Evolutionary conservation across 345 rosid species (phyloP), one percentile per base, ranked within the genome.

Genomic region (Syzygium aqueum): DNA sequence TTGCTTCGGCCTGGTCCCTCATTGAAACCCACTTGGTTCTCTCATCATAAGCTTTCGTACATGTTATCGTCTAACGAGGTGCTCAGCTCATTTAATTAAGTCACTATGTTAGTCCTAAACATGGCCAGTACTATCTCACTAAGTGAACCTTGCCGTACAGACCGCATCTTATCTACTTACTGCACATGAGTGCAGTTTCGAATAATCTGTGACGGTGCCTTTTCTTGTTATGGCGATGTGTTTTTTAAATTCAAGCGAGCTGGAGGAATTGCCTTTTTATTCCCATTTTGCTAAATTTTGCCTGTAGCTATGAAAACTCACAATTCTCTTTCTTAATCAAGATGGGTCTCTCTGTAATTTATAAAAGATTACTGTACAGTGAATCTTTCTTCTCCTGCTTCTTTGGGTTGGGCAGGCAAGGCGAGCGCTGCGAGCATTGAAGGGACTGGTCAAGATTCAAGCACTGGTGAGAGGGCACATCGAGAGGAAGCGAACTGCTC

Each of bases 381-480:
- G 11, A 51, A 49, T 83, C 30, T 25, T 83, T n/a, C 52, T 50
- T 49, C 33, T 25, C 33, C 54, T 25, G 85, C 33, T 52, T 84
- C 43, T 53, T 40, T 84, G 53, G 80, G 80, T 63, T 30, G 27
- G 56, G 84, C 51, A 96, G 98, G 99, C 99, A 10, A 94, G 94
- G 87, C 93, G 97, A 89, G 99, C 99, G 0, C 90, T 96, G 91
- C 93, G 99, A n/a, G 99, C 99, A 40, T 85, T 98, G 21, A 98
- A 90, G 89, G 97, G 97, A n/a, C 88, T 98, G 89, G 99, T 98
- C n/a, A 94, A 94, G 94, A 97, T 98, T 90, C 98, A 98, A 87
- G 99, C 99, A 1, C 89, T 96, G 53, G 98, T 96, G n/a, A 95
- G 99, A 91, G 98, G 99, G 19, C 96, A 96, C 87, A 93, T 96